These are phyloP conservation scores for Lactarius deliciosus DNA, from an alignment of 768 basidiomycete genomes.

Conservation along the genomic window DNA sequence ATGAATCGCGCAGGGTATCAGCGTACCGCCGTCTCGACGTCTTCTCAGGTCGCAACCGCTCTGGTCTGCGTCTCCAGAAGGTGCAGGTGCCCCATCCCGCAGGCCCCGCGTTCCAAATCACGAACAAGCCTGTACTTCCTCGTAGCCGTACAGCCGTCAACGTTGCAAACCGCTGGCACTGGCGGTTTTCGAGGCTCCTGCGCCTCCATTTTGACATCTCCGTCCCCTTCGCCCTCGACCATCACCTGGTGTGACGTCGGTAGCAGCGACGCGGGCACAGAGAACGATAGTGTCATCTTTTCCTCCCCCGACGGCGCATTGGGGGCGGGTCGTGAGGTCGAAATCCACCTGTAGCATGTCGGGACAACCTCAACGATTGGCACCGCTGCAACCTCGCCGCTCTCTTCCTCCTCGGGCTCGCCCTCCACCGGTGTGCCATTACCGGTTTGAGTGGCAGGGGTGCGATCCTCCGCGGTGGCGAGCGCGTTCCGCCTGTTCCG, in stretches of 20 bases:
- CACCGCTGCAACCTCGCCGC: conserved; percentile 40
- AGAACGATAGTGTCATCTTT: conserved; percentile 51
- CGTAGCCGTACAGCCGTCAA: conserved; percentile 52
- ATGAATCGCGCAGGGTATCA: background rate
- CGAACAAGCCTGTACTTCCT: conserved; percentile 67
- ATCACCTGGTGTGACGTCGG: conserved; percentile 23
- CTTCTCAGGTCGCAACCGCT: conserved; percentile 2
- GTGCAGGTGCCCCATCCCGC: conserved; percentile 66
- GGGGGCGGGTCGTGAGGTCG: conserved; percentile 44
- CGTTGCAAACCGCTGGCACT: conserved; percentile 45
- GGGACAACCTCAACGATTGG: conserved; percentile 37
- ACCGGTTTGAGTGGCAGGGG: conserved; percentile 39
- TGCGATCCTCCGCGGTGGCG: conserved; percentile 47
- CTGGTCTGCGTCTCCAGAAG: conserved; percentile 41
- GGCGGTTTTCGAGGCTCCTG: conserved; percentile 9
- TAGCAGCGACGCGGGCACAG: conserved; percentile 47
- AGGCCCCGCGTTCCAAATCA: conserved; percentile 62
- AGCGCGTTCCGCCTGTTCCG: conserved; percentile 56
- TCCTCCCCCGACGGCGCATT: conserved; percentile 16
- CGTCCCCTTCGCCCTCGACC: background rate
- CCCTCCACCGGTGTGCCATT: conserved; percentile 31
- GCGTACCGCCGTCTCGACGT: background rate
- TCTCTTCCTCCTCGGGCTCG: conserved; percentile 46
- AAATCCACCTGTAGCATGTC: conserved; percentile 73
- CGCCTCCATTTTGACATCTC: conserved; percentile 27